Conservation (phyloP, 2,329 filamentous ascomycete species). For the Penicillium griseofulvum region DNA sequence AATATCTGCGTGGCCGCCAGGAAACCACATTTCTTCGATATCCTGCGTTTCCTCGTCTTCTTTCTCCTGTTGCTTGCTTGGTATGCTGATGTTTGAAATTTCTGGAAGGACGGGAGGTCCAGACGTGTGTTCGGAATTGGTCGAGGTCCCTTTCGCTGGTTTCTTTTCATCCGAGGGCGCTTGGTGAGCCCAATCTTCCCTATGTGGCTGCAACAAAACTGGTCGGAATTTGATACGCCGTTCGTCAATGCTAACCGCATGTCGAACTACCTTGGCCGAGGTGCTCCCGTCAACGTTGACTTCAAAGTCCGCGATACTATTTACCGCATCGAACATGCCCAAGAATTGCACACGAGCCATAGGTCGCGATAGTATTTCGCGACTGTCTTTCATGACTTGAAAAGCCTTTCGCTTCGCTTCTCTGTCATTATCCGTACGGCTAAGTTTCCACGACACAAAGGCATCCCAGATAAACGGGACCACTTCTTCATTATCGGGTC, state of each 20-base stretch:
- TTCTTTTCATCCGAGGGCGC: background rate
- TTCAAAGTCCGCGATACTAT: conserved; percentile 24
- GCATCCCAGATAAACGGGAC: conserved; percentile 70
- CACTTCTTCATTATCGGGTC: conserved; percentile 78
- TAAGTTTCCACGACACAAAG: conserved; percentile 28
- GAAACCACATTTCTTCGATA: conserved; percentile 70
- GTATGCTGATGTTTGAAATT: background rate
- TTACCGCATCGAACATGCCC: conserved; percentile 29
- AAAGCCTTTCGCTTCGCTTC: conserved; percentile 52
- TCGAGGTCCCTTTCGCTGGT: background rate
- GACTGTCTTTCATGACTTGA: conserved; percentile 70
- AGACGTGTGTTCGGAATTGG: background rate
- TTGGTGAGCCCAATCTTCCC: background rate
- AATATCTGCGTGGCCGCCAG: conserved; percentile 71
- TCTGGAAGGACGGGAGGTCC: conserved; percentile 3
- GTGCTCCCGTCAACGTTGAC: conserved; percentile 7
- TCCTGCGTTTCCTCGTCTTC: conserved; percentile 49
- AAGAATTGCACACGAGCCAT: conserved; percentile 21
- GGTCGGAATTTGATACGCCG: conserved; percentile 51
- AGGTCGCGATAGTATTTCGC: conserved; percentile 63
- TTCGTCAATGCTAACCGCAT: conserved; percentile 56
- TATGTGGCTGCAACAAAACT: conserved; percentile 13
- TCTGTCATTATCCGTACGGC: conserved; percentile 1
- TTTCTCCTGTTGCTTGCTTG: background rate
- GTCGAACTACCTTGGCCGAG: conserved; percentile 50